Conservation (phyloP, 2,329 filamentous ascomycete genomes). For the Nannizzia gypsea region DNA sequence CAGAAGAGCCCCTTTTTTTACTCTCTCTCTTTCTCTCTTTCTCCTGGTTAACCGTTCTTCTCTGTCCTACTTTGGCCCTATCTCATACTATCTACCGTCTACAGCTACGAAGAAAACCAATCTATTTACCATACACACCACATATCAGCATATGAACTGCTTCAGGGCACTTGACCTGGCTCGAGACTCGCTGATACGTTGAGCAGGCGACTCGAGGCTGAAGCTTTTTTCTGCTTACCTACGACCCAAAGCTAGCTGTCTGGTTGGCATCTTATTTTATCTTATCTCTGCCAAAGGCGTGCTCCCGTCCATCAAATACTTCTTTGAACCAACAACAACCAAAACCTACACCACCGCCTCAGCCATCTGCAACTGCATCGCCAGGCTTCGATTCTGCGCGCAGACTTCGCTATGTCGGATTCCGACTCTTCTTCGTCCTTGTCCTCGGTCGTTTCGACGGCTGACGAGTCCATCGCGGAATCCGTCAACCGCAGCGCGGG, state of each 20-base stretch:
- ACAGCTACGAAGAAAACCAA: background rate
- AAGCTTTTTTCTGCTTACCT: background rate
- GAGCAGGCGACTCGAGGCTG: background rate
- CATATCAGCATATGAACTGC: too few species aligned
- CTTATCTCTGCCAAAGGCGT: background rate
- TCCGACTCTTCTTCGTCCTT: constrained; percentile 45
- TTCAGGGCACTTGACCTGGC: too few species aligned
- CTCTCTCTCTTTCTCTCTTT: background rate
- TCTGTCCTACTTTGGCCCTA: background rate
- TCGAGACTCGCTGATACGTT: background rate
- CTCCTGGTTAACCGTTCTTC: background rate
- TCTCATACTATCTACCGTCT: background rate
- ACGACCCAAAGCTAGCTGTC: background rate
- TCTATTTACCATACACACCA: background rate
- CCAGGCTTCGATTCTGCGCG: constrained; percentile 12
- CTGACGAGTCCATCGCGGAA: constrained; percentile 42
- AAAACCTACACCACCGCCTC: constrained; percentile 16
- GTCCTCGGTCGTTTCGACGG: constrained; percentile 47
- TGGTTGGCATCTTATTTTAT: background rate
- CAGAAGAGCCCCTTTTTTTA: background rate
- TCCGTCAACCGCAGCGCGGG: constrained; percentile 31
- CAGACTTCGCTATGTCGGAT: constrained; percentile 33
- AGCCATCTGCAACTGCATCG: constrained; percentile 21
- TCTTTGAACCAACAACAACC: constrained; percentile 11
- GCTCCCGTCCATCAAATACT: constrained; percentile 10